phyloP scores from a whole-genome alignment of 257 asterid species.

The Gynochthodes officinalis region DNA sequence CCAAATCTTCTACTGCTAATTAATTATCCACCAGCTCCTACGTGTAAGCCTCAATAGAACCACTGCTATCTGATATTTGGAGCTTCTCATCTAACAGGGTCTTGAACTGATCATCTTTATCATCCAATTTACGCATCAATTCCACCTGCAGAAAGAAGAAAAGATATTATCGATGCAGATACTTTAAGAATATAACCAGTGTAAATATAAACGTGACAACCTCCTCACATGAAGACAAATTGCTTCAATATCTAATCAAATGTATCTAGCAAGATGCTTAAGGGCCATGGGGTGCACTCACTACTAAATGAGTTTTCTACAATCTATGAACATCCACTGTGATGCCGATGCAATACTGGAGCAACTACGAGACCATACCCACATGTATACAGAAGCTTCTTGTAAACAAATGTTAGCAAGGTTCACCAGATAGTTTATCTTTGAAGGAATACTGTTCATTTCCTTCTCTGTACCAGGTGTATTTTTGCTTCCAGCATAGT shows the following conservation, averaged over 20 bases:
- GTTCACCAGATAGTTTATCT: too few relatives aligned
- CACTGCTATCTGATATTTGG: slow-evolving; percentile 45
- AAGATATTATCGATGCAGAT: not conserved
- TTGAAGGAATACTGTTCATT: too few relatives aligned
- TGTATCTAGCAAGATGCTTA: not conserved
- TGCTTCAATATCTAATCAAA: not conserved
- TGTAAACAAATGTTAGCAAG: too few relatives aligned
- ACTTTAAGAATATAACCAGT: too few relatives aligned
- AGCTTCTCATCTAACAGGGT: slow-evolving; percentile 67
- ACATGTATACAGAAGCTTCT: too few relatives aligned
- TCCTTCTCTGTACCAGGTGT: too few relatives aligned
- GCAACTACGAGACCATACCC: too few relatives aligned
- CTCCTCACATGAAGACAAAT: slow-evolving; percentile 5
- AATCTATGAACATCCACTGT: too few relatives aligned
- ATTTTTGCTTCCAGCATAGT: not conserved
- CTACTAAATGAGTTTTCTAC: too few relatives aligned
- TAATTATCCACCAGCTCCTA: slow-evolving; percentile 24
- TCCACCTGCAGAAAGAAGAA: slow-evolving; percentile 50
- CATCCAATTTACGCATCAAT: slow-evolving; percentile 56
- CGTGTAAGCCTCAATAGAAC: slow-evolving; percentile 31
- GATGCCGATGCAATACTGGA: too few relatives aligned
- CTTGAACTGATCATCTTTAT: slow-evolving; percentile 64
- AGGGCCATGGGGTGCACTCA: not conserved
- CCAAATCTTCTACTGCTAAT: slow-evolving; percentile 24
- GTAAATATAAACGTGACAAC: not conserved